phyloP scores from a whole-genome alignment of 208 protist genomes.

The Acanthamoeba healyi region DNA sequence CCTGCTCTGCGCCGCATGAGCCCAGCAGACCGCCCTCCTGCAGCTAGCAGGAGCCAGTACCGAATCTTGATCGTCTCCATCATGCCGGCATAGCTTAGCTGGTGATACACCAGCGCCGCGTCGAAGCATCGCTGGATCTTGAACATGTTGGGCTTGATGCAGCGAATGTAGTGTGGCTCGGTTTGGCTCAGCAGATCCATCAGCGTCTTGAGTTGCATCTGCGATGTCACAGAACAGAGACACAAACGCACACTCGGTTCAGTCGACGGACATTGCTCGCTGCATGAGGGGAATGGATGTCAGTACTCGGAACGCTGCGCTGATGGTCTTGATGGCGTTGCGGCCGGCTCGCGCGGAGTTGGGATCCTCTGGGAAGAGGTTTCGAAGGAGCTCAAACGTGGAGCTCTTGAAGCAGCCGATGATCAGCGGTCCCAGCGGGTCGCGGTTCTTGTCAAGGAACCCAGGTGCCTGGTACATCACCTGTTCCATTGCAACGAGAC shows the following conservation, averaged over 20 bases:
- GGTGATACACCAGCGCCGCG: neutral
- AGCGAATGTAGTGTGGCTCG: slow-evolving; percentile 96
- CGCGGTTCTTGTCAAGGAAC: slow-evolving; percentile 90
- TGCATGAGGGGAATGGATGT: too few relatives aligned
- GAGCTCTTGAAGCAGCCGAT: slow-evolving; percentile 93
- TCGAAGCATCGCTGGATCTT: neutral
- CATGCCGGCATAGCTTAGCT: slow-evolving; percentile 82
- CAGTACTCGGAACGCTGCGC: too few relatives aligned
- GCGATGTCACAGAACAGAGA: too few relatives aligned
- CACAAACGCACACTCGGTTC: too few relatives aligned
- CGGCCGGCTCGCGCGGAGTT: too few relatives aligned
- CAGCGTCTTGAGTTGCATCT: slow-evolving; percentile 80
- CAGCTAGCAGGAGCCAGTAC: too few relatives aligned
- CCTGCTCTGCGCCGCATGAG: too few relatives aligned
- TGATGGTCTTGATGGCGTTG: too few relatives aligned
- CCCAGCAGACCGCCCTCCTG: too few relatives aligned
- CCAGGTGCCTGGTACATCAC: slow-evolving; percentile 87
- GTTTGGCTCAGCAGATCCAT: slow-evolving; percentile 83
- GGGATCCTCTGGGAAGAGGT: too few relatives aligned
- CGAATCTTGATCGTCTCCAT: slow-evolving; percentile 82
- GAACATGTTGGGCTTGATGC: slow-evolving; percentile 93
- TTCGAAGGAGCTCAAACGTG: neutral
- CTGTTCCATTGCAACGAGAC: too few relatives aligned
- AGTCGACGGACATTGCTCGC: too few relatives aligned
- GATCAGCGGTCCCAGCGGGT: slow-evolving; percentile 59